A percentile compares a stretch with the other conserved stretches of the same genome.
Evolutionary conservation across 1,284 basidiomycete genomes (phyloP).

Genomic region (Hemileccinum hortonii): DNA sequence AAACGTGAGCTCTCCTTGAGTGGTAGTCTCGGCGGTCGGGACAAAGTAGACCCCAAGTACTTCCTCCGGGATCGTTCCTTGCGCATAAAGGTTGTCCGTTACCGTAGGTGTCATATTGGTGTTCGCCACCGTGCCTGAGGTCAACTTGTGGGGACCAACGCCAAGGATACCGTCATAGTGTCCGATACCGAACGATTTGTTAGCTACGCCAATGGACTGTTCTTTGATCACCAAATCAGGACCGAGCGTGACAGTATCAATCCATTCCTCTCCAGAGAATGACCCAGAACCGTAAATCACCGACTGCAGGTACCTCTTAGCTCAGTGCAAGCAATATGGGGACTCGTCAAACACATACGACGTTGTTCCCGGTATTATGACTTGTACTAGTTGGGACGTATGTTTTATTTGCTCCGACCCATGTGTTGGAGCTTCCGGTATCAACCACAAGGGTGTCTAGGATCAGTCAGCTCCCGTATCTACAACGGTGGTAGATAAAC

Average conservation of each 20-base stretch:
- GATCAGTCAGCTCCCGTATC: not conserved
- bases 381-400: constrained; percentile 45
- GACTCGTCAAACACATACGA: constrained; percentile 30
- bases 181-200: constrained; percentile 39
- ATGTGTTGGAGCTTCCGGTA: constrained; percentile 40
- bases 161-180: constrained; percentile 59
- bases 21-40: constrained; percentile 34
- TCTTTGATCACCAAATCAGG: constrained; percentile 42
- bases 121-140: constrained; percentile 34
- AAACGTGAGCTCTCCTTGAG: constrained; percentile 48
- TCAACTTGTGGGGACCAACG: constrained; percentile 55
- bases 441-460: constrained; percentile 33
- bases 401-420: constrained; percentile 33
- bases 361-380: constrained; percentile 41
- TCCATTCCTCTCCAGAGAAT: constrained; percentile 53
- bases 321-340: no score
- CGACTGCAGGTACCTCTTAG: constrained; percentile 15
- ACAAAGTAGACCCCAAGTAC: constrained; percentile 52
- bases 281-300: constrained; percentile 52
- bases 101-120: constrained; percentile 39
- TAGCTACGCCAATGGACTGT: constrained; percentile 56
- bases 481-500: constrained; percentile 5
- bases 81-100: constrained; percentile 41
- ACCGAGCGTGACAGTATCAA: constrained; percentile 47
- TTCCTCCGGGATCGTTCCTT: constrained; percentile 44